Conservation (phyloP, 192 early-diverging fungal species). For the Linnemannia elongata region DNA sequence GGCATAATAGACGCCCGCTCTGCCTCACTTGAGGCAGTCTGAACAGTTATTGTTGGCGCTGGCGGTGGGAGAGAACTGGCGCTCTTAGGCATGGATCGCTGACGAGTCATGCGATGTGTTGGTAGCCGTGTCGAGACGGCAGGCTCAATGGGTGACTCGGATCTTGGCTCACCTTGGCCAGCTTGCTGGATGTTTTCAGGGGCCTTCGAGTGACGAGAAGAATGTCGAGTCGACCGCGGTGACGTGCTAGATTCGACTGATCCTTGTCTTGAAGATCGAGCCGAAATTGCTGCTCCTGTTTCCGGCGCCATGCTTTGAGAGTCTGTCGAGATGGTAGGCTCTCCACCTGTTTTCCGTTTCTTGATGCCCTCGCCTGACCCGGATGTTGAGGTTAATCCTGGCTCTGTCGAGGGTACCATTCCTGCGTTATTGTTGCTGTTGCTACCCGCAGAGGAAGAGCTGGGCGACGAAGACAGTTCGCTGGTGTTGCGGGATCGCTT, state of each 20-base stretch:
- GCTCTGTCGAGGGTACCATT: background rate
- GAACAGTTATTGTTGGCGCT: slow-evolving; percentile 2
- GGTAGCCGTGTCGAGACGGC: background rate
- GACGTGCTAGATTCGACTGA: slow-evolving; percentile 35
- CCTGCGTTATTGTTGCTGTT: background rate
- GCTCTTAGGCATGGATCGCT: slow-evolving; percentile 40
- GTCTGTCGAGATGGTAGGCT: background rate
- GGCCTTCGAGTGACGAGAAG: slow-evolving; percentile 25
- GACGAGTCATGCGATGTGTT: slow-evolving; percentile 44
- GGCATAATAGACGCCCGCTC: background rate
- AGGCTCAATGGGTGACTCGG: background rate
- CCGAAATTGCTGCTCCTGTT: background rate
- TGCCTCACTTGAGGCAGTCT: background rate
- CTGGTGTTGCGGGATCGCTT: slow-evolving; percentile 27
- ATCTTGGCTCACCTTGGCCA: slow-evolving; percentile 6
- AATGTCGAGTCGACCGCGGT: slow-evolving; percentile 53
- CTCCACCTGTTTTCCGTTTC: slow-evolving; percentile 19
- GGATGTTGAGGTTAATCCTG: background rate
- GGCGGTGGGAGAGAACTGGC: slow-evolving; percentile 6
- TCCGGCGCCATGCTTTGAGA: background rate
- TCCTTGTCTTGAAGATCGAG: slow-evolving; percentile 38
- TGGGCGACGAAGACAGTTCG: slow-evolving; percentile 15
- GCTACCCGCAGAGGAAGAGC: background rate
- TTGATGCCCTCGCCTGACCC: slow-evolving; percentile 16
- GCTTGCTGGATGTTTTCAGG: slow-evolving; percentile 7